A percentile compares a stretch with the other conserved stretches of the same genome.
Conservation (phyloP, 495 filamentous ascomycete genomes). For the Penicillium turbatum region DNA sequence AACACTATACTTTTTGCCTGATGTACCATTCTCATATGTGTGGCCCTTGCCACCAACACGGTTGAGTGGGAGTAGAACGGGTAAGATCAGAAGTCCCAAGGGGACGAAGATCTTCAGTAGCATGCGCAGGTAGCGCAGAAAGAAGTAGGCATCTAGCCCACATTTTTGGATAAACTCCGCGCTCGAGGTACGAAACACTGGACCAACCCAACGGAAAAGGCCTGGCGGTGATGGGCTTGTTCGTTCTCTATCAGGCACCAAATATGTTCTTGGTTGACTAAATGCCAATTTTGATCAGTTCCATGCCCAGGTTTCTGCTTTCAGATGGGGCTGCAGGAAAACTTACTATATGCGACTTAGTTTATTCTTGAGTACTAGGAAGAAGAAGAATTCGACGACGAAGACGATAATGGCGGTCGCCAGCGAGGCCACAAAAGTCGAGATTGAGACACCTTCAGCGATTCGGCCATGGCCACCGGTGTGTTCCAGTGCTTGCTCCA, state of each 20-base stretch:
- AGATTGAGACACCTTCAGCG: conserved; percentile 43
- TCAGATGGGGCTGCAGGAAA: not conserved
- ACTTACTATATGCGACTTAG: conserved; percentile 81
- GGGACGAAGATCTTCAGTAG: conserved; percentile 89
- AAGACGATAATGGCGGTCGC: conserved; percentile 69
- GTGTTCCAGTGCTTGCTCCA: conserved; percentile 36
- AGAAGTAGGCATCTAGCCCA: conserved; percentile 96
- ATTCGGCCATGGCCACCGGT: conserved; percentile 41
- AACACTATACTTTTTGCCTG: conserved; percentile 42
- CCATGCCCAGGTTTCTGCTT: not conserved
- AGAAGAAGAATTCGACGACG: conserved; percentile 69
- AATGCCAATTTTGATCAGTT: conserved; percentile 6
- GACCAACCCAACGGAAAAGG: conserved; percentile 62
- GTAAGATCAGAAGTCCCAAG: conserved; percentile 71
- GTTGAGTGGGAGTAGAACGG: conserved; percentile 84
- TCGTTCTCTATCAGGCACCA: conserved; percentile 83
- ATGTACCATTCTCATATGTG: conserved; percentile 42
- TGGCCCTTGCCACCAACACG: conserved; percentile 63
- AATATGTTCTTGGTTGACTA: conserved; percentile 82
- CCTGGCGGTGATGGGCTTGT: conserved; percentile 67
- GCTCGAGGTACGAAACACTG: conserved; percentile 72
- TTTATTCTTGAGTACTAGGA: conserved; percentile 72
- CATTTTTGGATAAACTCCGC: conserved; percentile 93
- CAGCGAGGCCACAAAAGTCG: conserved; percentile 71
- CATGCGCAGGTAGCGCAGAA: conserved; percentile 90